Conservation (phyloP, 345 rosid genomes). For the Ceriops tagal region DNA sequence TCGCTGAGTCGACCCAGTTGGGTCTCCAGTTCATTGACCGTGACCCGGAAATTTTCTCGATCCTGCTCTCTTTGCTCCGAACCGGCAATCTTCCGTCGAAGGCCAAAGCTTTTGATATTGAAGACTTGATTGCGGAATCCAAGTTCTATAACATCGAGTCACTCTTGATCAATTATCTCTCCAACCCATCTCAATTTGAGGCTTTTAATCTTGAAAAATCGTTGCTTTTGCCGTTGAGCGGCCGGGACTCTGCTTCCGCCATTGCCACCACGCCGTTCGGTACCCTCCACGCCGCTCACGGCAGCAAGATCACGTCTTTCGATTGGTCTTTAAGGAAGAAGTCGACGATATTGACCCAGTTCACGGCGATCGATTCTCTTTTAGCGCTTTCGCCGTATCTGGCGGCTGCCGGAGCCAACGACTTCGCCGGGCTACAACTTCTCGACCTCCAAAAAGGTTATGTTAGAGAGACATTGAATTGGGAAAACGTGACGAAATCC, state of each 20-base stretch:
- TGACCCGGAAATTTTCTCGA: conserved; percentile 76
- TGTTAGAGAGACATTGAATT: conserved; percentile 50
- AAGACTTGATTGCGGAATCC: conserved; percentile 73
- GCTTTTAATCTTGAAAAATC: conserved; percentile 70
- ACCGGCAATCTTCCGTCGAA: conserved; percentile 76
- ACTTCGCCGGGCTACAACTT: conserved; percentile 76
- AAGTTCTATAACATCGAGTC: conserved; percentile 64
- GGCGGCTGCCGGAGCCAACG: conserved; percentile 86
- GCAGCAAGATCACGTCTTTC: conserved; percentile 83
- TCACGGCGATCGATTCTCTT: conserved; percentile 82
- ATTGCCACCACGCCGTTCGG: conserved; percentile 57
- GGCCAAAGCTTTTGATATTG: conserved; percentile 54
- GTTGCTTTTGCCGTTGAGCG: conserved; percentile 44
- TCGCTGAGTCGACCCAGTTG: conserved; percentile 40
- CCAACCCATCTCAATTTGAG: conserved; percentile 70
- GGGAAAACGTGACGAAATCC: conserved; percentile 75
- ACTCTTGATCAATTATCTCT: conserved; percentile 47
- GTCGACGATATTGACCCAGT: conserved; percentile 66
- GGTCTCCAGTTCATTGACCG: conserved; percentile 63
- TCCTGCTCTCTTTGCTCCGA: conserved; percentile 70
- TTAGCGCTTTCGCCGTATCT: conserved; percentile 51
- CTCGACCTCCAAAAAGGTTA: conserved; percentile 64
- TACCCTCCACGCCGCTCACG: conserved; percentile 74
- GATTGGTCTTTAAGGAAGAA: conserved; percentile 77
- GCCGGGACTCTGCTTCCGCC: conserved; percentile 72